Base-by-base conservation (phyloP, 2,329 filamentous ascomycete genomes). In the Cladosporium sp. region DNA sequence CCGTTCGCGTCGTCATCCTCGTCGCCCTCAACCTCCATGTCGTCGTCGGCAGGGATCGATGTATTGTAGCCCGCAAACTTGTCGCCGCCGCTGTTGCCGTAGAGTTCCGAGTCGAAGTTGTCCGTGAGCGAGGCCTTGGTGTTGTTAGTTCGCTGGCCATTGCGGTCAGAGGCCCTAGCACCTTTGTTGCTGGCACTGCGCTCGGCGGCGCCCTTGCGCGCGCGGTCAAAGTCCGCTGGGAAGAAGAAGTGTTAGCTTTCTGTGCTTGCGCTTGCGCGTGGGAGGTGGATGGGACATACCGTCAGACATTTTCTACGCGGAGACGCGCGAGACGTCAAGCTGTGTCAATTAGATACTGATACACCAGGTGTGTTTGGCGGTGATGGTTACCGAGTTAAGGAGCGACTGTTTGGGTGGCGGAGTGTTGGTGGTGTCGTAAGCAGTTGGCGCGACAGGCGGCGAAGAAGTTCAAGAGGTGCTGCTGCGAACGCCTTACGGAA, bases 41-140 rank as follows among this genome's bases (percentile, higher is more conserved):
- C 90, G 75, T 90, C 91, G 72, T 87, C 88, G 65, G 89, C 88
- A 46, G 93, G 90, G 72, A 98, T 91, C 49, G 92, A 93, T n/a
- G 88, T 91, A 77, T 95, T 91, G 78, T 98, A 99, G 70, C 93
- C 94, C 16, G 91, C 86, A 81, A 88, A 97, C 78, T 91, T 96
- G 79, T 97, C 90, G 73, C 80, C 82, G 73, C 87, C 88, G 26
- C 72, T 70, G 79, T 91, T 87, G 67, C 93, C 92, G 83, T 97
- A 98, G 58, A 98, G 86, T 58, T 91, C 88, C 71, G 87, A 94
- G 78, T 98, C 95, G 81, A 93, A 93, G 77, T 86, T 87, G 72
- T 97, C 93, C 77, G 88, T 96, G 76, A 98, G 86, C 78, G 91
- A 96, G 79, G 91, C 91, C 86, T 97, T 97, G 79, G 89, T 93